These are phyloP conservation scores for Mortierella sp. DNA, from an alignment of 371 early-diverging fungal genomes.

Conservation along the genomic window DNA sequence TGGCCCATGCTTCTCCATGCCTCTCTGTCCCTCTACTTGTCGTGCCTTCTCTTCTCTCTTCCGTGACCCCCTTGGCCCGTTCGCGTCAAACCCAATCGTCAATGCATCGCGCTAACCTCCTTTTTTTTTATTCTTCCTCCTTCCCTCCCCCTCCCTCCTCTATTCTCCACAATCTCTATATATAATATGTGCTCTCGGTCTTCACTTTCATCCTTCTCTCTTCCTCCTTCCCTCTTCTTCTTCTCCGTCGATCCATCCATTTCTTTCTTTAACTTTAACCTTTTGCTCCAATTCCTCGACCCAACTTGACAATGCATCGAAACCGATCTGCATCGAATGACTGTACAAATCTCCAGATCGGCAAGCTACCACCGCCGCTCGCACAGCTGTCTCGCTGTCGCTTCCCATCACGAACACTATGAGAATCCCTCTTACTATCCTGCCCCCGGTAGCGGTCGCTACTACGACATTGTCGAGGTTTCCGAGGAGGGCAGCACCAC, in stretches of 20 bases:
- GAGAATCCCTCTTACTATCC: conserved; percentile 23
- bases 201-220: background rate
- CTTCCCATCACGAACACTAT: conserved; percentile 37
- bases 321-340: conserved; percentile 17
- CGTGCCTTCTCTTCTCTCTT: background rate
- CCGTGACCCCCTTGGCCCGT: conserved; percentile 1
- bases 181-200: background rate
- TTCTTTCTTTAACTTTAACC: background rate
- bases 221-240: background rate
- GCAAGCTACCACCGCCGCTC: conserved; percentile 51
- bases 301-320: background rate
- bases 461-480: conserved; percentile 31
- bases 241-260: background rate
- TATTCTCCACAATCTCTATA: background rate
- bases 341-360: conserved; percentile 26
- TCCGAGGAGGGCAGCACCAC: conserved; percentile 32
- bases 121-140: background rate
- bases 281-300: background rate
- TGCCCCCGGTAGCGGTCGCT: conserved; percentile 15
- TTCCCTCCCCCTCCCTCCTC: background rate
- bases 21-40: background rate
- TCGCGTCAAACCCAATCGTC: background rate
- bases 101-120: background rate
- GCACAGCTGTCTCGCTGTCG: conserved; percentile 40
- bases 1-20: background rate